These are phyloP conservation scores for Piper longum DNA, from an alignment of 164 flowering plant genomes.

Conservation along the genomic window DNA sequence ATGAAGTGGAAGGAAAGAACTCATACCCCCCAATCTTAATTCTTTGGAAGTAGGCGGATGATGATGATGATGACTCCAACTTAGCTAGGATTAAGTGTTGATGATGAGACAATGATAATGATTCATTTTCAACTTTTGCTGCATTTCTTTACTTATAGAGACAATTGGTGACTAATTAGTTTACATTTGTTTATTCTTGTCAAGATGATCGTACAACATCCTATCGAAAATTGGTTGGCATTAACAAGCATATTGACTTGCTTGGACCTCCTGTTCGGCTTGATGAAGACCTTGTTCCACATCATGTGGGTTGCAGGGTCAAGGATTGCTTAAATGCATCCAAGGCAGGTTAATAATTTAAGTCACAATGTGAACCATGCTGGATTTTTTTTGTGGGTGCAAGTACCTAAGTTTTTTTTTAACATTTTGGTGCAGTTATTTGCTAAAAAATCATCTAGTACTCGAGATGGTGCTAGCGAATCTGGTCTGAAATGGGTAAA, in stretches of 20 bases:
- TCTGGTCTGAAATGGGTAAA: constrained; percentile 70
- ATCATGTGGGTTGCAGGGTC: constrained; percentile 1
- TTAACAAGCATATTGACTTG: constrained; percentile 40
- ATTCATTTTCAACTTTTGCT: not conserved
- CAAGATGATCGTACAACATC: constrained; percentile 73
- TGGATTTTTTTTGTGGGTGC: not conserved
- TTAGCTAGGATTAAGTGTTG: too few relatives aligned
- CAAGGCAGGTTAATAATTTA: constrained; percentile 40
- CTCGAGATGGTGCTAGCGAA: constrained; percentile 10
- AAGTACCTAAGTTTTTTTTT: constrained; percentile 5
- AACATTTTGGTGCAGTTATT: constrained; percentile 30
- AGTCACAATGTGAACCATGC: not conserved
- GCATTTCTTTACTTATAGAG: not conserved
- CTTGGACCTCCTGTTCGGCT: constrained; percentile 32
- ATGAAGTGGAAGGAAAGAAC: too few relatives aligned
- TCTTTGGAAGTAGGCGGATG: too few relatives aligned
- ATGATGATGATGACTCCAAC: too few relatives aligned
- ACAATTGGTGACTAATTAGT: too few relatives aligned
- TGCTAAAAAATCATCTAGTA: constrained; percentile 19
- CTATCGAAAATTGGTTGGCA: constrained; percentile 48
- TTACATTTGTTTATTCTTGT: constrained; percentile 5
- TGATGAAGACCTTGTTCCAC: not conserved
- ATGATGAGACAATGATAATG: not conserved
- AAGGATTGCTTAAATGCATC: constrained; percentile 48
- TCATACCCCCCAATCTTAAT: too few relatives aligned